Conservation (phyloP, 345 rosid species). For the Arabis hirsuta region DNA sequence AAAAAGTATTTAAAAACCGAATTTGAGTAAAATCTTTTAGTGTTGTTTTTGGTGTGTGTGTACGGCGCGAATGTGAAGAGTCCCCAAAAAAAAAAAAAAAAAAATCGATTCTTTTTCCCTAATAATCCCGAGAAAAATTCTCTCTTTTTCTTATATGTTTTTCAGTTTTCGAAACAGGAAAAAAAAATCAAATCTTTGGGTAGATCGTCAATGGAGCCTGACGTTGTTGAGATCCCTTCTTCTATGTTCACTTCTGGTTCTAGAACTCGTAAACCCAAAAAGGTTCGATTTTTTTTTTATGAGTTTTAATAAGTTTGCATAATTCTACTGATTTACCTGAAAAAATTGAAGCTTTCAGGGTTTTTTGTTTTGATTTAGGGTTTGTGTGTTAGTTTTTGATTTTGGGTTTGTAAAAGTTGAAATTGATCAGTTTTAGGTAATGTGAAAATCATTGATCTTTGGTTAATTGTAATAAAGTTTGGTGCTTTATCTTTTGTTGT, state of each 20-base stretch:
- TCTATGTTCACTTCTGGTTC: constrained; percentile 44
- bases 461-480: neutral
- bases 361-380: constrained; percentile 25
- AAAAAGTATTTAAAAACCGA: constrained; percentile 16
- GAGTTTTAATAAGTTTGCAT: too few relatives aligned
- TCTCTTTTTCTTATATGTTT: neutral
- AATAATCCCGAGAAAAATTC: constrained; percentile 10
- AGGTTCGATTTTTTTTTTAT: constrained; percentile 48
- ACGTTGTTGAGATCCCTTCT: constrained; percentile 71
- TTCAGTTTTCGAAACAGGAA: constrained; percentile 1
- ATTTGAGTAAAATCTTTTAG: constrained; percentile 5
- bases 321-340: constrained; percentile 9
- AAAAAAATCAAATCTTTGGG: constrained; percentile 21
- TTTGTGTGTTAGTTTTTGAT: constrained; percentile 10
- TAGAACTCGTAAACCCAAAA: constrained; percentile 51
- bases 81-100: neutral
- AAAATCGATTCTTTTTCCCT: neutral
- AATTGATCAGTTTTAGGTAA: neutral
- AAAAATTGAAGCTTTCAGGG: constrained; percentile 18
- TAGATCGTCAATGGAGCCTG: constrained; percentile 62
- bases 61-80: constrained; percentile 37
- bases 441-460: too few relatives aligned
- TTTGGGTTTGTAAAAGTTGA: neutral
- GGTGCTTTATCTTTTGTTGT: constrained; percentile 30
- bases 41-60: neutral